Evolutionary conservation across 345 rosid species (phyloP).

Genomic region (Clausena lansium): DNA sequence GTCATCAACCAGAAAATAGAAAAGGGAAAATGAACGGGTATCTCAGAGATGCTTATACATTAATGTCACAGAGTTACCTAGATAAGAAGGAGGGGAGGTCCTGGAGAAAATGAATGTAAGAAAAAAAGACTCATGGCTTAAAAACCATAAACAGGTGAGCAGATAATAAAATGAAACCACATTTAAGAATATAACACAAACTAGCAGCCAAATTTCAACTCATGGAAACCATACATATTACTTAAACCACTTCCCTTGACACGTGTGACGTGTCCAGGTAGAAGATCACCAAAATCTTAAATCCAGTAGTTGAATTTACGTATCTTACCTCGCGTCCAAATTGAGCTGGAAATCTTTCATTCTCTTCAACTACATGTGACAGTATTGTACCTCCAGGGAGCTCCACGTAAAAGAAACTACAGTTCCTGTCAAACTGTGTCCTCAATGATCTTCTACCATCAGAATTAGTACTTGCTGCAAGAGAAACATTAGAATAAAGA

Average conservation of each 20-base stretch:
- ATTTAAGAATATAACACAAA: background rate
- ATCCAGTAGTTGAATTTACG: background rate
- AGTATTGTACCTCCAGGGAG: constrained; percentile 69
- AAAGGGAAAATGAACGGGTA: background rate
- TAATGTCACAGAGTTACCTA: background rate
- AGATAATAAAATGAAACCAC: background rate
- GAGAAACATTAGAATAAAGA: constrained; percentile 13
- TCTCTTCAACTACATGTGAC: constrained; percentile 63
- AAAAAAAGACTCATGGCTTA: background rate
- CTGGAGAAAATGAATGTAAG: no score
- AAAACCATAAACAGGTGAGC: background rate
- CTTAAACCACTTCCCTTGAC: background rate
- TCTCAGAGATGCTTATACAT: background rate
- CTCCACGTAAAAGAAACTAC: constrained; percentile 75
- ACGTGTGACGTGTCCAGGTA: background rate
- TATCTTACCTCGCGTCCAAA: constrained; percentile 85
- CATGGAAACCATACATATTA: background rate
- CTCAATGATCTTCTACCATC: constrained; percentile 75
- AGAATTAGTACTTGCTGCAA: constrained; percentile 45
- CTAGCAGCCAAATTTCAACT: background rate
- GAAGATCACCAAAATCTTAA: background rate
- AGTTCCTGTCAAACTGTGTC: constrained; percentile 49
- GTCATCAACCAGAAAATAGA: background rate
- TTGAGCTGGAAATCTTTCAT: constrained; percentile 77
- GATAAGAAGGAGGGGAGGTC: background rate